These are phyloP conservation scores for Malassezia arunalokei DNA, from an alignment of 1,284 basidiomycete genomes.

Conservation along the genomic window DNA sequence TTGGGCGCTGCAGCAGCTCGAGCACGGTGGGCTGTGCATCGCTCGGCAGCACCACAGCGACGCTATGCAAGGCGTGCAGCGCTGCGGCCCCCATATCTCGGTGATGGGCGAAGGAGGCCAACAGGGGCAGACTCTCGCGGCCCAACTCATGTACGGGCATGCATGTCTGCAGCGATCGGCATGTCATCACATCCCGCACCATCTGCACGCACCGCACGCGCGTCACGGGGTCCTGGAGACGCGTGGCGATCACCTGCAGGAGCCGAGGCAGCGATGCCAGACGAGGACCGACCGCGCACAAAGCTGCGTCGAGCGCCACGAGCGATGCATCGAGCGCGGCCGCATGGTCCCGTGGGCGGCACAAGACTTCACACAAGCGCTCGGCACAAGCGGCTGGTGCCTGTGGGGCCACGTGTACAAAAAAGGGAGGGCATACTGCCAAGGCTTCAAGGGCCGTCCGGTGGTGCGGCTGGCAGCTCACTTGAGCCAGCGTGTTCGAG, in stretches of 20 bases:
- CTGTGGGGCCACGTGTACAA: conserved; percentile 17
- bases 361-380: conserved; percentile 61
- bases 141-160: background rate
- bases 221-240: conserved; percentile 56
- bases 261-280: conserved; percentile 47
- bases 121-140: background rate
- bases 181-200: conserved; percentile 49
- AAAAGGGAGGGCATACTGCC: conserved; percentile 49
- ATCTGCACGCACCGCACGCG: conserved; percentile 45
- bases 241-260: conserved; percentile 61
- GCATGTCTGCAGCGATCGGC: conserved; percentile 55
- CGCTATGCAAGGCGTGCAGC: conserved; percentile 16
- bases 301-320: conserved; percentile 67
- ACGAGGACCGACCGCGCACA: conserved; percentile 70
- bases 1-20: conserved; percentile 1
- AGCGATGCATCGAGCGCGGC: conserved; percentile 77
- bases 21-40: conserved; percentile 68
- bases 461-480: conserved; percentile 52
- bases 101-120: background rate
- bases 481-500: conserved; percentile 61
- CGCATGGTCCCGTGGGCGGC: conserved; percentile 73
- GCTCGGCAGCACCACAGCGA: conserved; percentile 64
- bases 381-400: conserved; percentile 4
- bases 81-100: background rate
- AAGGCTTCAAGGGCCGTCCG: conserved; percentile 53